Evolutionary conservation across 2,329 filamentous ascomycete species (phyloP), one percentile per base, ranked within the genome.

Genomic region (Calonectria leucothoes): DNA sequence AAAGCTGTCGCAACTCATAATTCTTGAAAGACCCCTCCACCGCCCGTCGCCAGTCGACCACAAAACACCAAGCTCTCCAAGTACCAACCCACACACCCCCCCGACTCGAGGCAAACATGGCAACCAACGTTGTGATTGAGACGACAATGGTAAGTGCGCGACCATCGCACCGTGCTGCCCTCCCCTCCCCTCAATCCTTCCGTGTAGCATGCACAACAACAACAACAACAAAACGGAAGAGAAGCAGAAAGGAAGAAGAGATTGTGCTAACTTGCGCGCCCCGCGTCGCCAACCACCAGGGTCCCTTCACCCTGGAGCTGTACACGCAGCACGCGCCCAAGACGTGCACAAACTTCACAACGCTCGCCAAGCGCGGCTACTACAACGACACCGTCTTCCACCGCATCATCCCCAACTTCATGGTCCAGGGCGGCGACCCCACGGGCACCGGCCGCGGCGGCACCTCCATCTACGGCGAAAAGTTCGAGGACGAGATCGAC

Each of bases 351-450:
- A 98, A 98, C 89, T 98, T 98, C 87, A 84, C 89, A 31, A 94
- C 94, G 6, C 94, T 98, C 66, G 92, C 93, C 25, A 87, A 90
- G 75, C 91, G 95, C 79, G 94, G 94, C 79, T 98, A 98, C 91
- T 99, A 98, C 90, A 91, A 97, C 87, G 88, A 86, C 82, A 91
- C 94, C 73, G 87, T 96, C 82, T 96, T 98, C 89, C 97, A 98
- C 88, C 95, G 97, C 83, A 93, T 98, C 80, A 98, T 99, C 82
- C 93, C 95, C 66, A 92, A 95, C 85, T 99, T 99, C 88, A 98
- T 99, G 96, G 90, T 98, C 71, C 96, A 98, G 87, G 94, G 94
- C 75, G 96, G 96, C 72, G 97, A 99, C 84, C 96, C 96, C 1
- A 98, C 96, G 0, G 96, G 96, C 74, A 98, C 95, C 1, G 97